Conservation (phyloP, 2,329 filamentous ascomycete species). For the Claviceps humidiphila region DNA sequence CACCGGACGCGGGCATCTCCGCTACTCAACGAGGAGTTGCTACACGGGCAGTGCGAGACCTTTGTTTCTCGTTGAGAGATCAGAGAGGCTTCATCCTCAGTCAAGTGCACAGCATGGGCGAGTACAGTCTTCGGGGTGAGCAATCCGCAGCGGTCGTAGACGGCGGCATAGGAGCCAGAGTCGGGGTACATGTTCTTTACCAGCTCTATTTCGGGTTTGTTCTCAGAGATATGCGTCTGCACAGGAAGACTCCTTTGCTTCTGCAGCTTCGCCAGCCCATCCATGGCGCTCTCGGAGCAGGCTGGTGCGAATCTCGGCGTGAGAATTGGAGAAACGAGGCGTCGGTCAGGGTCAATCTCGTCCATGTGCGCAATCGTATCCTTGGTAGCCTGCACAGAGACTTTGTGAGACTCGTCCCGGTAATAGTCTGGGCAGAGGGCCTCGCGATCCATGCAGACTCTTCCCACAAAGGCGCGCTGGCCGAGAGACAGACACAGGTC, state of each 20-base stretch:
- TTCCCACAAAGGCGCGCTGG: conserved; percentile 80
- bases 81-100: conserved; percentile 49
- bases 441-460: conserved; percentile 83
- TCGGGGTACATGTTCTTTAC: conserved; percentile 59
- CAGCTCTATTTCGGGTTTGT: conserved; percentile 56
- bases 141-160: conserved; percentile 64
- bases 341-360: conserved; percentile 49
- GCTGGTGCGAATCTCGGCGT: conserved; percentile 58
- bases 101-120: conserved; percentile 73
- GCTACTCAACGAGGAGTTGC: conserved; percentile 69
- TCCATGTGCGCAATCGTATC: conserved; percentile 52
- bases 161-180: conserved; percentile 50
- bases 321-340: conserved; percentile 64
- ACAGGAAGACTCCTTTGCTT: conserved; percentile 50
- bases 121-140: conserved; percentile 64
- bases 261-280: conserved; percentile 50
- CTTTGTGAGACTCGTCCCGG: conserved; percentile 53
- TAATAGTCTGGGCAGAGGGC: conserved; percentile 62
- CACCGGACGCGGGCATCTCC: conserved; percentile 65
- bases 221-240: conserved; percentile 88
- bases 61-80: conserved; percentile 50
- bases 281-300: conserved; percentile 48
- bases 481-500: conserved; percentile 67
- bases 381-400: conserved; percentile 41
- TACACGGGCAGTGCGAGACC: conserved; percentile 76